Conservation (phyloP, 2,329 filamentous ascomycete genomes). For the Pleurostoma richardsiae region DNA sequence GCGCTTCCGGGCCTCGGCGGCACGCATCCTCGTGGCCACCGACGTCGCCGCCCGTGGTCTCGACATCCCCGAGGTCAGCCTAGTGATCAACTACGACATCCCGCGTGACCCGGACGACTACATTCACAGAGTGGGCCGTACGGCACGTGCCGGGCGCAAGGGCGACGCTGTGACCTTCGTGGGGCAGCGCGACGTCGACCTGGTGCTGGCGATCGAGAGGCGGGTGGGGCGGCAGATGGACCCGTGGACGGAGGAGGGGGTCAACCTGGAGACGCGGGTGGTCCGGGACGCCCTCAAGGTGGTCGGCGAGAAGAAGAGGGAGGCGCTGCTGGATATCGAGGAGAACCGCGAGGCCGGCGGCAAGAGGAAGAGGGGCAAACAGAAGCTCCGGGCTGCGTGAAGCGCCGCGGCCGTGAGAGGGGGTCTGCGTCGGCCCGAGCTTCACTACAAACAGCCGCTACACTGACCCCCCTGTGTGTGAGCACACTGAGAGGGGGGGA, state of each 20-base stretch:
- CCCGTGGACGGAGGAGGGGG: conserved; percentile 82
- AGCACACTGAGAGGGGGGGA: too few relatives aligned
- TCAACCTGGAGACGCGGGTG: conserved; percentile 89
- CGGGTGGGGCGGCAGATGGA: conserved; percentile 77
- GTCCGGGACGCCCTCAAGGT: conserved; percentile 79
- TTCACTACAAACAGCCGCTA: too few relatives aligned
- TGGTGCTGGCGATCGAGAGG: conserved; percentile 85
- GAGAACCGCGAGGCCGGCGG: conserved; percentile 87
- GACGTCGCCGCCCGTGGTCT: conserved; percentile 92
- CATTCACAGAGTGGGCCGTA: conserved; percentile 93
- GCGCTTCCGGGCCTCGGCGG: conserved; percentile 84
- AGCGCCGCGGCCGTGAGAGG: background rate
- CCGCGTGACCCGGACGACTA: conserved; percentile 97
- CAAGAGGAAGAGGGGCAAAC: conserved; percentile 63
- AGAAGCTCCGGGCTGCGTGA: conserved; percentile 40
- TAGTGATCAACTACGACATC: conserved; percentile 94
- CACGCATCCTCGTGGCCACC: conserved; percentile 86
- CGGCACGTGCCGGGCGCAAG: conserved; percentile 80
- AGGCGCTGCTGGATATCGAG: conserved; percentile 86
- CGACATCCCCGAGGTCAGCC: conserved; percentile 85
- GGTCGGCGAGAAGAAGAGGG: conserved; percentile 92
- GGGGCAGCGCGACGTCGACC: conserved; percentile 85
- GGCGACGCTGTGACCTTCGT: conserved; percentile 85
- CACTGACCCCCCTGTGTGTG: too few relatives aligned
- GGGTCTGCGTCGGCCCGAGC: too few relatives aligned